Evolutionary conservation across 148 eudicot species (phyloP), one percentile per base, ranked within the genome.

Genomic region (Polygonum aviculare): DNA sequence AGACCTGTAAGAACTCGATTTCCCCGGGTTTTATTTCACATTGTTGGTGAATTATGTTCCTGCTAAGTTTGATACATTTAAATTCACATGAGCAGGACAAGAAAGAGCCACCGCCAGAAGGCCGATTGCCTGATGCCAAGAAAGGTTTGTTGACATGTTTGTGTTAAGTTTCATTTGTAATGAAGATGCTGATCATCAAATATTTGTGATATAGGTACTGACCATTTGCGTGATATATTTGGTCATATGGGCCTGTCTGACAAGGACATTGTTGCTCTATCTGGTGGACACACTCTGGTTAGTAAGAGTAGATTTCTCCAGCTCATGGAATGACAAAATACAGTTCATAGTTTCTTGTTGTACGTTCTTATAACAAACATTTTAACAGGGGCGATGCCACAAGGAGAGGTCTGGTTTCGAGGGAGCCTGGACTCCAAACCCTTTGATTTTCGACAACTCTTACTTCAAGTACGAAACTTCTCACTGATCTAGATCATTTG

Each of bases 201-300:
- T 5, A 0, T 26, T 16, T 31, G 38, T 62, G 65, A 6, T 15
- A 15, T 81, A 88, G 92, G 92, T 63, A 41, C 83, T 60, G 88
- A 86, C 49, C 92, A 88, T 71, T 78, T 88, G 81, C 83, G 90
- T 81, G 88, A 86, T 2, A 81, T 88, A 52, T 88, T 88, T 45
- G 83, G 80, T 60, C 85, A 81, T 39, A 88, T 88, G 92, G 90
- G 92, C 12, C 81, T 88, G 16, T 73, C 81, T 31, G 92, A 88
- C 73, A 82, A 83, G 60, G 92, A 88, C 62, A 85, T 88, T 47
- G 92, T 88, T 5, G 90, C 88, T 74, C 84, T 88, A 6, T 88
- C 90, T 38, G 92, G 92, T 74, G 90, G 82, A 51, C 91, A 88
- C 69, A 88, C 91, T 26, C 75, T 88, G 89, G 91, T 88, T 40